phyloP scores from a whole-genome alignment of 352 stramenopile species.

The Ochromonadaceae sp. region DNA sequence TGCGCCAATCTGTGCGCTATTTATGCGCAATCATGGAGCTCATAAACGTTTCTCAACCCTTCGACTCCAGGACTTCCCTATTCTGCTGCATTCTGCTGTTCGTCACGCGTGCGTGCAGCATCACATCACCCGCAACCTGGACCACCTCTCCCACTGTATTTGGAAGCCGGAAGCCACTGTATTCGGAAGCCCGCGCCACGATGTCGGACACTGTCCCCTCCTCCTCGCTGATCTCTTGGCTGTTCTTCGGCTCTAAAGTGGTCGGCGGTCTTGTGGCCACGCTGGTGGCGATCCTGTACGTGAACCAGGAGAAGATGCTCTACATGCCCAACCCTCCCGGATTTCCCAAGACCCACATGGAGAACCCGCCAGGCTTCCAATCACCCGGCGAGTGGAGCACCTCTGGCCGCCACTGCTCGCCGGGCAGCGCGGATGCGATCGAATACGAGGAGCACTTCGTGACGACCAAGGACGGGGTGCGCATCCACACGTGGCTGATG shows the following conservation, averaged over 20 bases:
- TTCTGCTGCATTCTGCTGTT: too few species aligned
- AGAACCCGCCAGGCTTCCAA: conserved; percentile 19
- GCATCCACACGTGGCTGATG: conserved; percentile 27
- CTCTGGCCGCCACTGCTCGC: not conserved
- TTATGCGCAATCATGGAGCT: too few species aligned
- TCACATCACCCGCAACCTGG: too few species aligned
- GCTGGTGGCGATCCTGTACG: conserved; percentile 15
- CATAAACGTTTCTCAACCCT: too few species aligned
- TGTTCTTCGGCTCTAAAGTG: not conserved
- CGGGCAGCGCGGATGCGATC: conserved; percentile 40
- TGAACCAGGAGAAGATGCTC: conserved; percentile 26
- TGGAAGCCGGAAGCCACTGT: too few species aligned
- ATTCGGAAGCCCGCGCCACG: too few species aligned
- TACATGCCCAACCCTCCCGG: conserved; percentile 26
- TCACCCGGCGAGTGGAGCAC: conserved; percentile 14
- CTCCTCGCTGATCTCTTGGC: conserved; percentile 1
- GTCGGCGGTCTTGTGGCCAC: not conserved
- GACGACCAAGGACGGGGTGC: conserved; percentile 20
- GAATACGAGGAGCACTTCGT: conserved; percentile 44
- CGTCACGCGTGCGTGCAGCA: too few species aligned
- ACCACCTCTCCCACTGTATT: too few species aligned
- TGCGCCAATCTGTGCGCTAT: too few species aligned
- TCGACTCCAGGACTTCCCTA: too few species aligned
- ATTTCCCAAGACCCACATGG: conserved; percentile 13
- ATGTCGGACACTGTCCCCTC: too few species aligned